Evolutionary conservation across 1,284 basidiomycete genomes (phyloP).

Genomic region (Abortiporus biennis): DNA sequence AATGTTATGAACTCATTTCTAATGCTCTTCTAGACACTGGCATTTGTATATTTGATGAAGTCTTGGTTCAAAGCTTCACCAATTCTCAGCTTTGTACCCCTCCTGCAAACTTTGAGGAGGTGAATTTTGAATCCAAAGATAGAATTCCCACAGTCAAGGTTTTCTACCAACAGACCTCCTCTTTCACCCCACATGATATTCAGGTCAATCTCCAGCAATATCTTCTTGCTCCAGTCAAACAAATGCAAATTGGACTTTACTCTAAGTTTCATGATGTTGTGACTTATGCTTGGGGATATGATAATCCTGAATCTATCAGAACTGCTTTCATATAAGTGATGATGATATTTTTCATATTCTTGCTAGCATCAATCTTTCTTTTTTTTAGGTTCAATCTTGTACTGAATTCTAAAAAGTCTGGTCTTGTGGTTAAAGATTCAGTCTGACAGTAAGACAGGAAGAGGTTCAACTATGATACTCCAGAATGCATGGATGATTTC

Average conservation of each 20-base stretch:
- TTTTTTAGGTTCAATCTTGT: slow-evolving; percentile 27
- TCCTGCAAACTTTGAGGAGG: too few species aligned
- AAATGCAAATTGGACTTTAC: slow-evolving; percentile 55
- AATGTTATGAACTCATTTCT: too few species aligned
- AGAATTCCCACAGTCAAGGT: too few species aligned
- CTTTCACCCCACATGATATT: too few species aligned
- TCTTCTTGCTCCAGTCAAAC: too few species aligned
- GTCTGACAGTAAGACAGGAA: slow-evolving; percentile 16
- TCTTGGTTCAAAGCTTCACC: slow-evolving; percentile 42
- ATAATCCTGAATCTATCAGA: slow-evolving; percentile 34
- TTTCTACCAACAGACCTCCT: too few species aligned
- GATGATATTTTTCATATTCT: too few species aligned
- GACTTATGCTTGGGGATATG: slow-evolving; percentile 47
- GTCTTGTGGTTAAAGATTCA: slow-evolving; percentile 17
- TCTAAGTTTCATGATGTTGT: slow-evolving; percentile 57
- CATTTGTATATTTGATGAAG: slow-evolving; percentile 41
- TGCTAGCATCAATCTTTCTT: too few species aligned
- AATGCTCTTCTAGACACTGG: slow-evolving; percentile 41
- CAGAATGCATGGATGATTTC: not conserved
- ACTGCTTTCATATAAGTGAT: slow-evolving; percentile 64
- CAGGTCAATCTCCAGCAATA: slow-evolving; percentile 40
- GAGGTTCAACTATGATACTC: slow-evolving; percentile 11
- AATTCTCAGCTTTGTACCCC: too few species aligned
- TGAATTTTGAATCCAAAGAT: too few species aligned
- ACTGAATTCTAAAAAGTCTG: slow-evolving; percentile 30